phyloP scores from a whole-genome alignment of 1,284 basidiomycete species.

The Apiotrichum brassicae region DNA sequence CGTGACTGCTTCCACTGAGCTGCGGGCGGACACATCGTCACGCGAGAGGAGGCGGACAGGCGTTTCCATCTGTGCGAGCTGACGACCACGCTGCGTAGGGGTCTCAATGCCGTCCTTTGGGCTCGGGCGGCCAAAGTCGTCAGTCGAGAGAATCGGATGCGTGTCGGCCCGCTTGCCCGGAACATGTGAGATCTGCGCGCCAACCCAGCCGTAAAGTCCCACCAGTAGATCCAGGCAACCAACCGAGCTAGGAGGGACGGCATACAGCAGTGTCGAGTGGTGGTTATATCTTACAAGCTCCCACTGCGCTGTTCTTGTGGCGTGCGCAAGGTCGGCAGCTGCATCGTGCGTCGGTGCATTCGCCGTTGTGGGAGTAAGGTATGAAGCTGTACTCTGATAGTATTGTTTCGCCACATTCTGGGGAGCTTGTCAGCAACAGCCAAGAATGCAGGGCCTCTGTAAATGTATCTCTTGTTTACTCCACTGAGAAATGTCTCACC shows the following conservation, averaged over 20 bases:
- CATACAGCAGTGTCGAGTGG: slow-evolving; percentile 43
- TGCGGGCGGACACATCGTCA: slow-evolving; percentile 12
- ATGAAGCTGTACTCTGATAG: slow-evolving; percentile 37
- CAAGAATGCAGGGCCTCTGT: too few species aligned
- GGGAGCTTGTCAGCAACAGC: background rate
- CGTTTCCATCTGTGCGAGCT: slow-evolving; percentile 16
- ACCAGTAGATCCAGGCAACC: slow-evolving; percentile 41
- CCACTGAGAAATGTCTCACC: slow-evolving; percentile 17
- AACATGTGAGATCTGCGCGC: slow-evolving; percentile 27
- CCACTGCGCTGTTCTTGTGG: slow-evolving; percentile 36
- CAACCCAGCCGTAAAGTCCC: slow-evolving; percentile 42
- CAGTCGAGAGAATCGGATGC: slow-evolving; percentile 6
- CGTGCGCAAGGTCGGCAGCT: slow-evolving; percentile 32
- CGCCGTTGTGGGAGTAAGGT: slow-evolving; percentile 23
- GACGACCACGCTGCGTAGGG: slow-evolving; percentile 16
- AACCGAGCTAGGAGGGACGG: slow-evolving; percentile 43
- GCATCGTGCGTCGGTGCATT: background rate
- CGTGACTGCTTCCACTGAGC: slow-evolving; percentile 21
- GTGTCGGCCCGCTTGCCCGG: slow-evolving; percentile 13
- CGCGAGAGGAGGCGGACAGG: slow-evolving; percentile 19
- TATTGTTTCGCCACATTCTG: slow-evolving; percentile 40
- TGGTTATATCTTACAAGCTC: slow-evolving; percentile 40
- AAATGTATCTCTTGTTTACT: background rate
- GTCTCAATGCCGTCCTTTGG: slow-evolving; percentile 8
- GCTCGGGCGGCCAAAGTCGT: slow-evolving; percentile 8